Percentiles rank a stretch among this genome's conserved stretches.
phyloP scores from a whole-genome alignment of 140 eudicot species.

The Ambrosia hybrid region DNA sequence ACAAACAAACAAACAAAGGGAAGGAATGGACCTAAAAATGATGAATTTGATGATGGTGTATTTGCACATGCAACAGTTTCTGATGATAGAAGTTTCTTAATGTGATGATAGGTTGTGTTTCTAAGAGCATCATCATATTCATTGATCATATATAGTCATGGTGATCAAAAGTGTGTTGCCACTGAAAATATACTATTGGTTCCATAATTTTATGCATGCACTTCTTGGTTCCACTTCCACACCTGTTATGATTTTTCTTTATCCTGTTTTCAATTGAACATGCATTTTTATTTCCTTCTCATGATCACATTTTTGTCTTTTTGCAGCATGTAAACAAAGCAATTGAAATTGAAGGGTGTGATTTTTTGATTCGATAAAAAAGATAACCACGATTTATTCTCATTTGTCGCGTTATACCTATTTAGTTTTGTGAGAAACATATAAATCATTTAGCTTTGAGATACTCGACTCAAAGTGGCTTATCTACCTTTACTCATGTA shows the following conservation, averaged over 20 bases:
- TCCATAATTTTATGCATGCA: constrained; percentile 19
- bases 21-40: not conserved
- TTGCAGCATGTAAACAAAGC: constrained; percentile 28
- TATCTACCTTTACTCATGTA: not conserved
- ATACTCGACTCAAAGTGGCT: not conserved
- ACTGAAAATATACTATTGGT: constrained; percentile 22
- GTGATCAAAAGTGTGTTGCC: constrained; percentile 30
- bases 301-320: constrained; percentile 21
- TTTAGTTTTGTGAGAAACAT: not conserved
- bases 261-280: constrained; percentile 3
- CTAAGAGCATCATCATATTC: constrained; percentile 16
- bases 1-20: not conserved
- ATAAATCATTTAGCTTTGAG: not conserved
- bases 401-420: no score
- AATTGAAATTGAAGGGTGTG: not conserved
- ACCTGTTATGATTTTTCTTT: constrained; percentile 13
- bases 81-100: constrained; percentile 31
- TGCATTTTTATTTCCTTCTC: constrained; percentile 4
- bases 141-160: constrained; percentile 29
- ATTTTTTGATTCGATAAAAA: not conserved
- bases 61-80: constrained; percentile 20
- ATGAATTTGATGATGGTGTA: constrained; percentile 27
- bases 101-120: constrained; percentile 31
- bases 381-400: no score
- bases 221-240: constrained; percentile 26